These are phyloP conservation scores for Penicillium sp. DNA, from an alignment of 2,329 filamentous ascomycete species.

Conservation along the genomic window DNA sequence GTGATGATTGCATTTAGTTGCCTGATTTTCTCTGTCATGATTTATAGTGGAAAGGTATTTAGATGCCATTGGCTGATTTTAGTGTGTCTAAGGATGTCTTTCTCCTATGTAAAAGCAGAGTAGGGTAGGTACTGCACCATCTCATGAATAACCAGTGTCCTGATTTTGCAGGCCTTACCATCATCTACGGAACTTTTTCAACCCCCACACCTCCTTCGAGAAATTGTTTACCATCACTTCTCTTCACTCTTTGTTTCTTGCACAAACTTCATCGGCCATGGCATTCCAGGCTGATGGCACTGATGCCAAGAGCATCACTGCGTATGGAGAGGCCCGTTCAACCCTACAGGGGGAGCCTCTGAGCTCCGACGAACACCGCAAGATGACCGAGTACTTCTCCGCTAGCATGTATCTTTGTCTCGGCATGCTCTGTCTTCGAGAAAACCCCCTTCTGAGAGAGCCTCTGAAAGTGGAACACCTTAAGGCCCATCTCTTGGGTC, in stretches of 20 bases:
- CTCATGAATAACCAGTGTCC: no score
- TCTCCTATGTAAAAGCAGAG: no score
- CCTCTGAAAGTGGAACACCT: constrained; percentile 65
- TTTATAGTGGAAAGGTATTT: not conserved
- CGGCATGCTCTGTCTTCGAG: constrained; percentile 73
- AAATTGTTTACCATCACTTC: no score
- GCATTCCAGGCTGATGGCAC: constrained; percentile 29
- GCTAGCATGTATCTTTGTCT: constrained; percentile 69
- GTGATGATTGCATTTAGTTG: not conserved
- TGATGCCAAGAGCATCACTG: constrained; percentile 54
- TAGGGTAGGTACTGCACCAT: no score
- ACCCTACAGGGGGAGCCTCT: constrained; percentile 60
- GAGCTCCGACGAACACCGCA: constrained; percentile 59
- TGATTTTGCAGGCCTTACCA: no score
- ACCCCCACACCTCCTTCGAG: no score
- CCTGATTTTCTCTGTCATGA: not conserved
- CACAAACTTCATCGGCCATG: constrained; percentile 4
- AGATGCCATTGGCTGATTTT: not conserved
- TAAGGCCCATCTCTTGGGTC: constrained; percentile 68
- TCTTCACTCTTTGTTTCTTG: not conserved
- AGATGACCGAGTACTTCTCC: constrained; percentile 68
- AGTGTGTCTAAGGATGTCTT: no score
- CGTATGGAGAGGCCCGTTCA: constrained; percentile 61
- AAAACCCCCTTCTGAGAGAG: constrained; percentile 67
- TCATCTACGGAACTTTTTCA: no score